phyloP scores from a whole-genome alignment of 208 protist genomes.

The Leishmania turanica region DNA sequence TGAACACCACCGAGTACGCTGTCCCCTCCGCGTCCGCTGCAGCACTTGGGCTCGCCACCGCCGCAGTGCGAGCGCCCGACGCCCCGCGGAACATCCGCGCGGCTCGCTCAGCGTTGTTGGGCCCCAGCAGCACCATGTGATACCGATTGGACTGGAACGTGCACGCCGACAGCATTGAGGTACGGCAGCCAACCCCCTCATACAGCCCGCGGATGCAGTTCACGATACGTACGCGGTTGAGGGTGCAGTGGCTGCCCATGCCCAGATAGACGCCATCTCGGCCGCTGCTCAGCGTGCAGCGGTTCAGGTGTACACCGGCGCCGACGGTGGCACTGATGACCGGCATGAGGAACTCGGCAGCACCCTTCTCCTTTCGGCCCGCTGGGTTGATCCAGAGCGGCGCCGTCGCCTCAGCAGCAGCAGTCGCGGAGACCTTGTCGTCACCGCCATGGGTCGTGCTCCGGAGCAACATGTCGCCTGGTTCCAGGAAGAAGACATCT shows the following conservation, averaged over 20 bases:
- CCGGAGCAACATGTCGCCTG: slow-evolving; percentile 18
- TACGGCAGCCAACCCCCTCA: slow-evolving; percentile 61
- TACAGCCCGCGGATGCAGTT: slow-evolving; percentile 71
- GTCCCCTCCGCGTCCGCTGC: background rate
- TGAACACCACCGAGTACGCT: slow-evolving; percentile 13
- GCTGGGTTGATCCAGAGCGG: slow-evolving; percentile 1
- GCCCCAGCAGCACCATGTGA: slow-evolving; percentile 57
- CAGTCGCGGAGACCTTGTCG: background rate
- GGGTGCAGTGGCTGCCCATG: slow-evolving; percentile 41
- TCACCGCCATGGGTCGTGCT: background rate
- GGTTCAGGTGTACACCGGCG: slow-evolving; percentile 37
- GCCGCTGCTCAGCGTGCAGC: slow-evolving; percentile 54
- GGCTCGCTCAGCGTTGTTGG: slow-evolving; percentile 25
- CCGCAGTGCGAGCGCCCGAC: background rate
- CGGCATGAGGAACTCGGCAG: slow-evolving; percentile 16
- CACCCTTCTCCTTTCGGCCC: slow-evolving; percentile 4
- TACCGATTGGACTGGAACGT: slow-evolving; percentile 57
- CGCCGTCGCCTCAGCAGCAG: background rate
- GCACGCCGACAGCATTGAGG: slow-evolving; percentile 27
- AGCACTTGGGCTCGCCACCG: background rate
- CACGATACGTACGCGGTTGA: slow-evolving; percentile 31
- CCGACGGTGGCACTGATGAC: slow-evolving; percentile 45
- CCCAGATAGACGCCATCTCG: slow-evolving; percentile 71
- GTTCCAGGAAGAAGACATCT: slow-evolving; percentile 48
- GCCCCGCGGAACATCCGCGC: background rate